phyloP scores from a whole-genome alignment of 805 yeast genomes.

The Saturnispora zaruensis region DNA sequence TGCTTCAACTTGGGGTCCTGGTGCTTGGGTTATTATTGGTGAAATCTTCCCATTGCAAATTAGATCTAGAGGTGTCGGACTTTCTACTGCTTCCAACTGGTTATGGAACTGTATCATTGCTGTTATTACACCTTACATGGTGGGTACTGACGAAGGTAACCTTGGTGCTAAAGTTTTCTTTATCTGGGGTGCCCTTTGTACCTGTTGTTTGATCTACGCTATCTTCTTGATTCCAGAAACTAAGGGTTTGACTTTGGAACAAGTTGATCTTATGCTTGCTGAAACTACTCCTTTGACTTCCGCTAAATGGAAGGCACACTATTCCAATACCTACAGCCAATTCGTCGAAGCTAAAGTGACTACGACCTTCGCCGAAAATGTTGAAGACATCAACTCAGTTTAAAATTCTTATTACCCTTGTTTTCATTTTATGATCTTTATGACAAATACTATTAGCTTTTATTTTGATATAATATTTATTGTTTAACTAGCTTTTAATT shows the following conservation, averaged over 20 bases:
- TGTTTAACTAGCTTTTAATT: not conserved
- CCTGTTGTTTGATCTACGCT: slow-evolving; percentile 50
- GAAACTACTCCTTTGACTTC: slow-evolving; percentile 30
- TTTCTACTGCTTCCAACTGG: slow-evolving; percentile 76
- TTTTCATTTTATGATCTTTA: not conserved
- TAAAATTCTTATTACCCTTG: not conserved
- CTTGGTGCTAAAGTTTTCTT: slow-evolving; percentile 60
- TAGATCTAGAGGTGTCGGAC: slow-evolving; percentile 64
- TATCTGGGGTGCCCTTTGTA: slow-evolving; percentile 53
- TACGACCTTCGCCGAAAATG: not conserved
- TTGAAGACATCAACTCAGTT: not conserved
- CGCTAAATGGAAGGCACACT: slow-evolving; percentile 29
- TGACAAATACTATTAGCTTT: not conserved
- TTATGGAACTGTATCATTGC: slow-evolving; percentile 67
- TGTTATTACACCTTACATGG: slow-evolving; percentile 68
- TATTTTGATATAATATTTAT: too few species aligned
- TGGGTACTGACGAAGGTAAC: slow-evolving; percentile 53
- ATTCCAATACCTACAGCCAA: slow-evolving; percentile 11
- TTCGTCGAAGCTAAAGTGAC: slow-evolving; percentile 12
- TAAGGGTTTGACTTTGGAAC: slow-evolving; percentile 73
- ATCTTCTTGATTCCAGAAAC: slow-evolving; percentile 72
- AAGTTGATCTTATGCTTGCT: slow-evolving; percentile 47
- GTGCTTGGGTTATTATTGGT: slow-evolving; percentile 58
- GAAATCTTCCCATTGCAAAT: slow-evolving; percentile 64
- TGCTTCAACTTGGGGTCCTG: slow-evolving; percentile 83